Conservation (phyloP, 2,329 filamentous ascomycete species). For the Hawksworthiomyces lignivorus region DNA sequence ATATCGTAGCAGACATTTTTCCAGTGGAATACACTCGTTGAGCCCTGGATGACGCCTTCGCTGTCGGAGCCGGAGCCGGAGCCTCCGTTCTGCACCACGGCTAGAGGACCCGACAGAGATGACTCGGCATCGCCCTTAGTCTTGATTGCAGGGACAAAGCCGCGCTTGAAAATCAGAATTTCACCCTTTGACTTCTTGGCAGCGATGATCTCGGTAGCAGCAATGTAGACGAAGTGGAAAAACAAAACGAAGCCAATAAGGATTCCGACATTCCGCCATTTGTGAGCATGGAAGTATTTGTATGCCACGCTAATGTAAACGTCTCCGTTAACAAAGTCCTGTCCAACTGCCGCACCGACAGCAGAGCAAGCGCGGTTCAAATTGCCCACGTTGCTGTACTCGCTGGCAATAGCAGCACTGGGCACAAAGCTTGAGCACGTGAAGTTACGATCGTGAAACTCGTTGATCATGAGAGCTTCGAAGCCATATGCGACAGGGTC, state of each 20-base stretch:
- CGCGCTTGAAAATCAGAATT: slow-evolving; percentile 63
- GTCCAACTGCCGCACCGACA: slow-evolving; percentile 48
- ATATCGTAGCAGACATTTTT: slow-evolving; percentile 68
- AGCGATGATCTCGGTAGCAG: slow-evolving; percentile 55
- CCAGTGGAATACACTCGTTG: slow-evolving; percentile 81
- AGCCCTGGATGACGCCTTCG: slow-evolving; percentile 38
- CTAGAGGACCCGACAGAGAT: no score
- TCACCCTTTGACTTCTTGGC: slow-evolving; percentile 67
- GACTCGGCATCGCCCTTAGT: no score
- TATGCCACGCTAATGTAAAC: slow-evolving; percentile 48
- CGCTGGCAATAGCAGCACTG: slow-evolving; percentile 18
- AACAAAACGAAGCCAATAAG: slow-evolving; percentile 55
- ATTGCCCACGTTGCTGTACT: slow-evolving; percentile 28
- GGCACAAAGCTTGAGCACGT: slow-evolving; percentile 40
- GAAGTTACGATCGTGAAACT: slow-evolving; percentile 62
- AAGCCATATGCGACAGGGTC: slow-evolving; percentile 74
- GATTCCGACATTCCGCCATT: slow-evolving; percentile 66
- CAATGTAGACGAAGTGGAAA: slow-evolving; percentile 52
- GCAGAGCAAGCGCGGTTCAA: slow-evolving; percentile 46
- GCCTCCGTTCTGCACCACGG: no score
- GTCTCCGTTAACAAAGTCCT: slow-evolving; percentile 46
- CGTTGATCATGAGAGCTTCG: slow-evolving; percentile 73
- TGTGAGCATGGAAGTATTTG: slow-evolving; percentile 47
- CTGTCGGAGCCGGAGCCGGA: slow-evolving; percentile 23
- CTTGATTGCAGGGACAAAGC: slow-evolving; percentile 39